Base-by-base conservation (phyloP, 208 protist genomes). In the Trypanosoma vivax region DNA sequence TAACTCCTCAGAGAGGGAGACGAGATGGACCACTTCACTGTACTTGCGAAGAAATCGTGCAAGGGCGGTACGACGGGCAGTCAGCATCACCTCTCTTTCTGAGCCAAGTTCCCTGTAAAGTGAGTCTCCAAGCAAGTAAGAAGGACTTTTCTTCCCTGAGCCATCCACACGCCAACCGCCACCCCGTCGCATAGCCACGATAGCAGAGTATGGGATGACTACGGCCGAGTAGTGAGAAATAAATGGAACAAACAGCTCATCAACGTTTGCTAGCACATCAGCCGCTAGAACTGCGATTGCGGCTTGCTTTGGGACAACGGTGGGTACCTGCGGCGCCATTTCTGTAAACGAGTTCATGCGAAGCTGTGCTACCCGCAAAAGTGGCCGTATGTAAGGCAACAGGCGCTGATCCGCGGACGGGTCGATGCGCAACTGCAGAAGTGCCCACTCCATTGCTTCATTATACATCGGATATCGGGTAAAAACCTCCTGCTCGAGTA, bases 1-100 rank as follows among this genome's bases (percentile, higher is more conserved):
- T 47, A 94, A 48, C 41, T 94, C 82, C 37, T 94, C 87, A 48
- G 79, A 74, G 0, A 88, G 43, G 0, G 87, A 91, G 30, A 90
- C 65, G 14, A 91, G 41, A 60, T 94, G 87, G 53, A 90, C 65
- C 31, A 80, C 74, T 23, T 79, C 60, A 16, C 58, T 43, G 53
- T 90, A 82, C 14, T 79, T 59, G 6, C 70, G 38, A 16, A 94
- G 55, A 59, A 94, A 94, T 23, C 59, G 49, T 4, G 33, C 2
- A 14, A 93, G 67, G 2, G 73, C 57, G 16, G 60, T 66, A 1
- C 71, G 72, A 29, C 80, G 78, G 33, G 68, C 68, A 50, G 75
- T 64, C 14, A 82, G 48, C 38, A 88, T 52, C 10, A 64, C 56
- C 40, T 72, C 52, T 39, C 59, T 54, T 63, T 82, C 80, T 11